Conservation (phyloP, 148 eudicot species). For the Rhododendron vialii region DNA sequence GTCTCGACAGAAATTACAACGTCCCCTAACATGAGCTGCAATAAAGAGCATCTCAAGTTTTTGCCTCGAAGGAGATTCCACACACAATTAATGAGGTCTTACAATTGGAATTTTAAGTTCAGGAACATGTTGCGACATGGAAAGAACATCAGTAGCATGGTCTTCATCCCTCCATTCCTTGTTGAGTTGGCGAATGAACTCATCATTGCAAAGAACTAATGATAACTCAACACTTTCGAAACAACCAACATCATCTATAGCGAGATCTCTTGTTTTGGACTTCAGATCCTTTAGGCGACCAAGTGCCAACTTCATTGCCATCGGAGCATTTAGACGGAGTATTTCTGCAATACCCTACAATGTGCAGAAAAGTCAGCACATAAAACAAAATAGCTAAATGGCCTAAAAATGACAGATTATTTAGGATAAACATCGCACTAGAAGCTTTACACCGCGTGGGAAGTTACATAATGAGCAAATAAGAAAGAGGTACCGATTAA, state of each 20-base stretch:
- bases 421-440: background rate
- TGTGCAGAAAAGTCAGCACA: background rate
- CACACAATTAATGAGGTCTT: slow-evolving; percentile 17
- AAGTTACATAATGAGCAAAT: background rate
- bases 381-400: background rate
- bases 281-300: slow-evolving; percentile 54
- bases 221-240: slow-evolving; percentile 76
- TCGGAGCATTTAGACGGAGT: slow-evolving; percentile 77
- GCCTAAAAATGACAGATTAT: background rate
- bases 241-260: slow-evolving; percentile 57
- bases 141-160: slow-evolving; percentile 92
- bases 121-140: slow-evolving; percentile 96
- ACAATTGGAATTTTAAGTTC: slow-evolving; percentile 79
- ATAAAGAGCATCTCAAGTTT: slow-evolving; percentile 15
- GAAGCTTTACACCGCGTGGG: background rate
- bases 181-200: slow-evolving; percentile 69
- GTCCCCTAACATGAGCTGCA: slow-evolving; percentile 98
- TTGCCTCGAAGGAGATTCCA: slow-evolving; percentile 5
- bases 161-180: slow-evolving; percentile 97
- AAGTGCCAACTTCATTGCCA: slow-evolving; percentile 83
- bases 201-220: slow-evolving; percentile 84
- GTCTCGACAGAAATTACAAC: slow-evolving; percentile 92
- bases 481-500: no score
- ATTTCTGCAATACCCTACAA: slow-evolving; percentile 78
- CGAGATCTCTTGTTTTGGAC: slow-evolving; percentile 69